These are phyloP conservation scores for Echinosophora koreensis DNA, from an alignment of 306 rosid species.

Conservation along the genomic window DNA sequence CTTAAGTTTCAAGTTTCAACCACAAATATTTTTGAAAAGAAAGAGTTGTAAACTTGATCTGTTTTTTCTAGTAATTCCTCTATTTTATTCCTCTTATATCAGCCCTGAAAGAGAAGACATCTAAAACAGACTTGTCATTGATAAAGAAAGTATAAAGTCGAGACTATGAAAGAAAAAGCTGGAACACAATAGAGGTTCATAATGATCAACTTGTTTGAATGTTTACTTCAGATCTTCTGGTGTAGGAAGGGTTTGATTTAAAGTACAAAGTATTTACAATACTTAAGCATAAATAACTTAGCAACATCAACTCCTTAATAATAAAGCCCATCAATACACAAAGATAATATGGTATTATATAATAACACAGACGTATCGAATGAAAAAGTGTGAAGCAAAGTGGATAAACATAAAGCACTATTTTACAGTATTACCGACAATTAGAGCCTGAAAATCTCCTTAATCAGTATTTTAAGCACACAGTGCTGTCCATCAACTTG, in stretches of 20 bases:
- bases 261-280: not conserved
- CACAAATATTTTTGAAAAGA: too few species aligned
- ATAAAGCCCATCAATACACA: not conserved
- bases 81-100: too few species aligned
- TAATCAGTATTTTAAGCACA: constrained; percentile 7
- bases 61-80: too few species aligned
- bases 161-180: not conserved
- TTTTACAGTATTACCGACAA: not conserved
- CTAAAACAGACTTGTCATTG: not conserved
- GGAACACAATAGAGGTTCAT: constrained; percentile 22
- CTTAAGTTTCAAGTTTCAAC: too few species aligned
- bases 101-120: not conserved
- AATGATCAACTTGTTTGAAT: not conserved
- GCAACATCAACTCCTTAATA: not conserved
- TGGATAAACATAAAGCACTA: constrained; percentile 9
- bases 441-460: constrained; percentile 22
- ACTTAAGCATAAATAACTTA: not conserved
- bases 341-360: not conserved
- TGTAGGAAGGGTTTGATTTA: not conserved
- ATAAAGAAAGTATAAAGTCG: not conserved
- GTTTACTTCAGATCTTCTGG: not conserved
- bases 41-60: too few species aligned
- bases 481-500: not conserved
- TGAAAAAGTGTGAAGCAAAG: not conserved
- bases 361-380: not conserved